Evolutionary conservation across 2,329 filamentous ascomycete species (phyloP).

Genomic region (Sclerotinia spermophila): DNA sequence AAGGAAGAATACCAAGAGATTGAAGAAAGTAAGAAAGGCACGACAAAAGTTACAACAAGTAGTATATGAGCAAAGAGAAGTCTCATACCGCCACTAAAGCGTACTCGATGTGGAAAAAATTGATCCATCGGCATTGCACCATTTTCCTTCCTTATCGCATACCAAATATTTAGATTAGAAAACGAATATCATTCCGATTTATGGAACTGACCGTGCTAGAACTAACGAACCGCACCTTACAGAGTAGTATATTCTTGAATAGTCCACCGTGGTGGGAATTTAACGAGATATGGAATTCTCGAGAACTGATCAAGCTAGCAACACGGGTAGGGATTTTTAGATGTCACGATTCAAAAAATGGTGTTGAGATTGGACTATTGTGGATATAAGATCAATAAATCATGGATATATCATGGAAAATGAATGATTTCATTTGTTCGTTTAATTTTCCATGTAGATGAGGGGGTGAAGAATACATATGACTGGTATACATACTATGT

Average conservation of each 20-base stretch:
- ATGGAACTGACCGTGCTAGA: background rate
- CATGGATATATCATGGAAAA: background rate
- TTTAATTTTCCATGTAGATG: background rate
- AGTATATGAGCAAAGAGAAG: background rate
- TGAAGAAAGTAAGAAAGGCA: background rate
- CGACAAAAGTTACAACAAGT: background rate
- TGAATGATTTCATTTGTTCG: background rate
- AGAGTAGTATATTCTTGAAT: background rate
- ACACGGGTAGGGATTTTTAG: background rate
- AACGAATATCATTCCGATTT: background rate
- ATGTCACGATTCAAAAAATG: background rate
- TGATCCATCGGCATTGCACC: conserved; percentile 7
- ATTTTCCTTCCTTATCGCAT: conserved; percentile 5
- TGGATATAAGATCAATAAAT: background rate
- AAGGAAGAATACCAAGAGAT: background rate
- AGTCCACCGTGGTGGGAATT: background rate
- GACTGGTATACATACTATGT: background rate
- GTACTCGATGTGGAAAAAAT: background rate
- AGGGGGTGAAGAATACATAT: background rate
- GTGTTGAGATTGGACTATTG: background rate
- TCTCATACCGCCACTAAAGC: conserved; percentile 7
- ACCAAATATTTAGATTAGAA: background rate
- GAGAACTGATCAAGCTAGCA: background rate
- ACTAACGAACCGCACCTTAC: no score
- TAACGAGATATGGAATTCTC: background rate